Evolutionary conservation across 106 monocot species (phyloP), one percentile per base, ranked within the genome.

Genomic region (Alisma plantagoaquatica): DNA sequence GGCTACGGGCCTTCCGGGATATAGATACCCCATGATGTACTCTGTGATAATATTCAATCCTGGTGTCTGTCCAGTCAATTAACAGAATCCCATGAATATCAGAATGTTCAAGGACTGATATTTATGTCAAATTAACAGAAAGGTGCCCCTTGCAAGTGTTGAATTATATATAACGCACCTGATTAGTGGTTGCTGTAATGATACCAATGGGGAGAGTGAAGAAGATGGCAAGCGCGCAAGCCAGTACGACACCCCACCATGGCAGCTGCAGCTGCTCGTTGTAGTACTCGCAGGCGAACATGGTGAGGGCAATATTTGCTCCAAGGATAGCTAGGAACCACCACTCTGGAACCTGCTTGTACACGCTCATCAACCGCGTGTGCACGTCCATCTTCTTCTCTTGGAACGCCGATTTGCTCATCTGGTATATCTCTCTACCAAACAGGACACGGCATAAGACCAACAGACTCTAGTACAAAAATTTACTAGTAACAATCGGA

Each of bases 141-240:
- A n/a, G n/a, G n/a, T n/a, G n/a, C n/a, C n/a, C n/a, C n/a, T n/a
- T n/a, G n/a, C 2, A 19, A 15, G 1, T 3, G 29, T 33, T 20
- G 3, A 20, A 3, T 3, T 31, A 33, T 32, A 6, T 6, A 55
- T 20, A 18, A 31, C 16, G 31, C 14, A 80, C 80, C 67, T 71
- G 74, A 60, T 79, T 79, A 35, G 84, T 76, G 0, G 81, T 81
- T 1, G 87, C 82, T 15, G 56, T 44, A 12, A 87, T 53, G 25
- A 87, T 71, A 15, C 82, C 87, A 41, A 87, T 41, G 4, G 82
- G 87, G 4, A 87, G 75, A 14, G 82, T 75, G 72, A 78, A 78
- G 58, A 73, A 62, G 24, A 75, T 19, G 0, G 87, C 78, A 0
- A 82, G 20, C 7, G 27, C 61, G 42, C 77, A 78, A 0, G 82